phyloP scores from a whole-genome alignment of 305 asterid genomes.

The Fraxinus paxiana region DNA sequence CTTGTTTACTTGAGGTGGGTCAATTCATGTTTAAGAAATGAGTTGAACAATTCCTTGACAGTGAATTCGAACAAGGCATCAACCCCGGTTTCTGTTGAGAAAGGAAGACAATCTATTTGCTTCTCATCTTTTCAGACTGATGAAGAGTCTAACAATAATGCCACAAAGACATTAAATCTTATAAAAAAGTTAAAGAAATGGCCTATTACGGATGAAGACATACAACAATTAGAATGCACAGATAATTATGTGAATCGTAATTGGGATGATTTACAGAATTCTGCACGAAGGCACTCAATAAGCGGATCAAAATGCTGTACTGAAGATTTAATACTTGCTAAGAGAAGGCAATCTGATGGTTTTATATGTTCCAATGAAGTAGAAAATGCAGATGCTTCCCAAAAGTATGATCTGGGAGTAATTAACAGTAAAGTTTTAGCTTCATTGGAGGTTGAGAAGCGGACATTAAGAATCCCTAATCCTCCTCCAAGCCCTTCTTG shows the following conservation, averaged over 20 bases:
- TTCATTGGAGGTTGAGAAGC: conserved; percentile 60
- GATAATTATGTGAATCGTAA: conserved; percentile 28
- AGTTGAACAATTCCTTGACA: conserved; percentile 50
- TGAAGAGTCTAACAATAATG: conserved; percentile 47
- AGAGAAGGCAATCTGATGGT: conserved; percentile 77
- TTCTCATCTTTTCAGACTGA: conserved; percentile 51
- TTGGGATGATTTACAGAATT: conserved; percentile 46
- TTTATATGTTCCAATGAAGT: conserved; percentile 62
- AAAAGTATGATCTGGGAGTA: conserved; percentile 41
- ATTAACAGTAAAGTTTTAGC: conserved; percentile 43
- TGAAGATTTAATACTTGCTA: conserved; percentile 44
- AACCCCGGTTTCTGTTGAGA: conserved; percentile 42
- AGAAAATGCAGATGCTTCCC: conserved; percentile 46
- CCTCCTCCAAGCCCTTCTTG: conserved; percentile 90
- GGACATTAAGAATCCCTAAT: conserved; percentile 70
- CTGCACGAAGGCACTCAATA: conserved; percentile 69
- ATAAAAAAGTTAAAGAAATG: conserved; percentile 73
- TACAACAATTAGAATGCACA: conserved; percentile 38
- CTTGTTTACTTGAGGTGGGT: conserved; percentile 89
- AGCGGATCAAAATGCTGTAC: conserved; percentile 59
- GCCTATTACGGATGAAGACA: conserved; percentile 74
- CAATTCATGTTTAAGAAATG: conserved; percentile 75
- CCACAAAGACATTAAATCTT: conserved; percentile 48
- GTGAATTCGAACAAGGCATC: conserved; percentile 33
- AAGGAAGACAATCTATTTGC: conserved; percentile 55